Evolutionary conservation across 2,329 filamentous ascomycete species (phyloP).

Genomic region (Fusarium redolens): DNA sequence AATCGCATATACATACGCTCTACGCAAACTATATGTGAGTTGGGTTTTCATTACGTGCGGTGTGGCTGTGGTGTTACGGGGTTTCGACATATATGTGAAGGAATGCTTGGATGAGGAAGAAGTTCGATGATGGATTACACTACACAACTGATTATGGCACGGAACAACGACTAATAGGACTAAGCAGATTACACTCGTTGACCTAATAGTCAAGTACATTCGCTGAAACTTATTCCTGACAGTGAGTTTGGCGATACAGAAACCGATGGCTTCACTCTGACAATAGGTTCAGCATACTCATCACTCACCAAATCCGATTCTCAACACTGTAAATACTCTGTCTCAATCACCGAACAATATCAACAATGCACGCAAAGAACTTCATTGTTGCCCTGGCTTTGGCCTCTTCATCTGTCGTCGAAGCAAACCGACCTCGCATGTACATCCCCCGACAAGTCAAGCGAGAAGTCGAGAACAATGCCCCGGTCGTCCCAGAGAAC

Average conservation of each 20-base stretch:
- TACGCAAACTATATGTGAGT: slow-evolving; percentile 48
- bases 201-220: slow-evolving; percentile 69
- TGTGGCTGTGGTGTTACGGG: background rate
- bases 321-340: slow-evolving; percentile 34
- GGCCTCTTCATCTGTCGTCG: slow-evolving; percentile 59
- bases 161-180: slow-evolving; percentile 17
- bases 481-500: slow-evolving; percentile 51
- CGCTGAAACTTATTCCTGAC: slow-evolving; percentile 63
- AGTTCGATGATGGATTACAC: background rate
- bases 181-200: slow-evolving; percentile 60
- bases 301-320: slow-evolving; percentile 33
- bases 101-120: background rate
- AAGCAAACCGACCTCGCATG: slow-evolving; percentile 61
- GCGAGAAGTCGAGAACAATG: slow-evolving; percentile 58
- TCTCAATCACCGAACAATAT: slow-evolving; percentile 35
- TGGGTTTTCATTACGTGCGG: background rate
- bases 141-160: background rate
- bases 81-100: background rate
- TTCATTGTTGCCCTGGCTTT: slow-evolving; percentile 60
- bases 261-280: slow-evolving; percentile 9
- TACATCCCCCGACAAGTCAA: slow-evolving; percentile 69
- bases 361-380: slow-evolving; percentile 62
- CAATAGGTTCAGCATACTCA: slow-evolving; percentile 27
- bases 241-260: slow-evolving; percentile 45
- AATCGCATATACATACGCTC: slow-evolving; percentile 46